Evolutionary conservation across 2,329 filamentous ascomycete species (phyloP), one percentile per base, ranked within the genome.

Genomic region (Cytospora paraplurivora): DNA sequence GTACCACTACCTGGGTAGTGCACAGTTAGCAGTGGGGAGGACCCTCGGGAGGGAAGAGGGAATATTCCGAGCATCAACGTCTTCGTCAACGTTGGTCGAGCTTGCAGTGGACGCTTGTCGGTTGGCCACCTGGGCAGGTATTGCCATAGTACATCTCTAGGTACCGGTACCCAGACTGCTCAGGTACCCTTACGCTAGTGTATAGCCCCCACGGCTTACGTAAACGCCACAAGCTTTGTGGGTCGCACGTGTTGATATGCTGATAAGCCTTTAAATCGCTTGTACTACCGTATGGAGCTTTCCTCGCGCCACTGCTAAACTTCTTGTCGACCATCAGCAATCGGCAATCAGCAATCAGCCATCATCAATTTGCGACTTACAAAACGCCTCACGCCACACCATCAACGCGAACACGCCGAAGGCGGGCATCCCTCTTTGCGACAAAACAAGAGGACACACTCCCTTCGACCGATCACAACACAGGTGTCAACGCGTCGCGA

Each of bases 221-320:
- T 27, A 27, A 27, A 27, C 27, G 27, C 27, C 27, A 27, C 27
- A 27, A 2, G 27, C 27, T 27, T 27, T 27, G 27, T 61, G 78
- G 79, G 65, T 76, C 79, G 69, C 76, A 84, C 58, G 82, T 87
- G 44, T 21, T 47, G 44, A 47, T 47, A 47, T 47, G 2, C 21
- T 47, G 44, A 47, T 47, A 47, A 47, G 44, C 44, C 44, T 47
- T 21, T 37, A 27, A 4, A 2, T 7, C 35, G 35, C 35, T 17
- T 47, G 27, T 19, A 19, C 44, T 47, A 11, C 44, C 27, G 27
- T 10, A 47, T 47, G 44, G n/a, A n/a, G 44, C 44, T 47, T 47
- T 47, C 27, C 44, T 47, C 21, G 10, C 44, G 44, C 44, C 44
- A 47, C 44, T 47, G n/a, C 38, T 10, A 47, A 47, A 47, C 44